phyloP scores from a whole-genome alignment of 306 rosid species.

The Trifolium repens region DNA sequence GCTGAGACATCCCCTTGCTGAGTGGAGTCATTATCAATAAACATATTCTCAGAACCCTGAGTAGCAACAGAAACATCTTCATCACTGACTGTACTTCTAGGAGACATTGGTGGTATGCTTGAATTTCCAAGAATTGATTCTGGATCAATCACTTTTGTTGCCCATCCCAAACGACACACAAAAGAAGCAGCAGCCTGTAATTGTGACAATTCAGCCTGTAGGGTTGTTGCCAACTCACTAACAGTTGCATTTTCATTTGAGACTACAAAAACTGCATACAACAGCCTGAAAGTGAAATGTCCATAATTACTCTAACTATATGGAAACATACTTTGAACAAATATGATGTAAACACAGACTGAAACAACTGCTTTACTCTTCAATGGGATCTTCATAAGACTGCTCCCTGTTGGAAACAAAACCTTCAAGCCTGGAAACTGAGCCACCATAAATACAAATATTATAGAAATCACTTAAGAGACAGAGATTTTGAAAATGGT shows the following conservation, averaged over 20 bases:
- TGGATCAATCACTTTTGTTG: slow-evolving; percentile 82
- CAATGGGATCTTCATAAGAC: slow-evolving; percentile 96
- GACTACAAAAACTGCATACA: slow-evolving; percentile 97
- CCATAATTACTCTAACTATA: slow-evolving; percentile 33
- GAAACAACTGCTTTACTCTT: slow-evolving; percentile 80
- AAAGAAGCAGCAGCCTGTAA: slow-evolving; percentile 95
- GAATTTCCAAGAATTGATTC: slow-evolving; percentile 70
- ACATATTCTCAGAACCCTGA: slow-evolving; percentile 56
- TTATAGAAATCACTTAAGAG: slow-evolving; percentile 32
- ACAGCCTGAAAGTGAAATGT: slow-evolving; percentile 60
- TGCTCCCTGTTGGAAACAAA: slow-evolving; percentile 99
- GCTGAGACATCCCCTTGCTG: slow-evolving; percentile 65
- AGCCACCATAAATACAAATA: slow-evolving; percentile 46
- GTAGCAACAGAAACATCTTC: slow-evolving; percentile 65
- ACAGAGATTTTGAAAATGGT: slow-evolving; percentile 11
- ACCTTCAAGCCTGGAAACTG: slow-evolving; percentile 98
- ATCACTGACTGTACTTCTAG: slow-evolving; percentile 57
- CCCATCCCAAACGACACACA: slow-evolving; percentile 93
- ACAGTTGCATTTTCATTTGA: slow-evolving; percentile 94
- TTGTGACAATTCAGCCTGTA: slow-evolving; percentile 81
- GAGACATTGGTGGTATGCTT: slow-evolving; percentile 58
- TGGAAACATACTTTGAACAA: slow-evolving; percentile 34
- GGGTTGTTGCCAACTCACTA: slow-evolving; percentile 84
- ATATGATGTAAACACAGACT: slow-evolving; percentile 25
- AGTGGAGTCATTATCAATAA: slow-evolving; percentile 61